Base-by-base conservation (phyloP, 257 asterid genomes). In the Solanum sejunctum region DNA sequence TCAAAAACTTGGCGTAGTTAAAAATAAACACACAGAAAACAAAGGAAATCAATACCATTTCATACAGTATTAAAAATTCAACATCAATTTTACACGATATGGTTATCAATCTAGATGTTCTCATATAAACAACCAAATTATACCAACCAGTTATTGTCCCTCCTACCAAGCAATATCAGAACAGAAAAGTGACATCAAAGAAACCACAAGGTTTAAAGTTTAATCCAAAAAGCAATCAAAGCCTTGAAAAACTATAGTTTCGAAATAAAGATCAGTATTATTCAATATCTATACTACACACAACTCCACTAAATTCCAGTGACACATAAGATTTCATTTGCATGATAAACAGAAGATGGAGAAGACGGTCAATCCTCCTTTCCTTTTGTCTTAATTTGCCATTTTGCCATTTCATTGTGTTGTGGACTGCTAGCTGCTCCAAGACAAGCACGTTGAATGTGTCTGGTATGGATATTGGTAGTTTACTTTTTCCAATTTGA, bases 1-100 rank as follows among this genome's bases (percentile, higher is more conserved):
- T 97, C 99, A 85, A 94, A 95, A 87, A 97, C 98, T 98, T 97
- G 98, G 82, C 54, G 87, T 63, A 73, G 78, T 85, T 81, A 82
- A 49, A 73, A 41, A 83, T 66, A 81, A 51, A 75, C 84, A 66
- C 55, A 83, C 61, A 43, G n/a, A 66, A 80, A 57, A 84, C 28
- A 43, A 84, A 78, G 26, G 20, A 70, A 72, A 47, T 52, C 57
- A 58, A 60, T 55, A 69, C 26, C 80, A 55, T 79, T 56, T 54
- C 26, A 77, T 36, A 77, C 5, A 1, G 64, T 52, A 9, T 5
- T 26, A 52, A 52, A 51, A 13, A 51, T 9, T 16, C 47, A 77
- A 52, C 82, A 77, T 51, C 26, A 52, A 16, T 26, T 72, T 77
- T 77, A 77, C 64, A 77, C 10, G 3, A 23, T 26, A 77, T 52